These are phyloP conservation scores for Syzygium jambos DNA, from an alignment of 345 rosid genomes.

Conservation along the genomic window DNA sequence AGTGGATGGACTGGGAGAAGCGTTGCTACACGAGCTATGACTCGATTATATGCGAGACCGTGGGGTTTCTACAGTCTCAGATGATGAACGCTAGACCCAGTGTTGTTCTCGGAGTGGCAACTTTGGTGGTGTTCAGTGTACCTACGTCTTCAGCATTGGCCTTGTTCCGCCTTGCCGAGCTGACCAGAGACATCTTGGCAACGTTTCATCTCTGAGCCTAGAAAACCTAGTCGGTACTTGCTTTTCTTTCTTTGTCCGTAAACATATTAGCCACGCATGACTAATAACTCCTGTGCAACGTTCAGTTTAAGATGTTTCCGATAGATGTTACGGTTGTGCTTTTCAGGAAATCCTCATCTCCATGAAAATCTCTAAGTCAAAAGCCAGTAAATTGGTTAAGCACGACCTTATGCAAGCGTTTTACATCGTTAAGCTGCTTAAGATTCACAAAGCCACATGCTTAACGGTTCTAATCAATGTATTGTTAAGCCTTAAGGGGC, in stretches of 20 bases:
- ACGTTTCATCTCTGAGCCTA: neutral
- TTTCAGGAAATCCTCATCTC: neutral
- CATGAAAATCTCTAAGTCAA: neutral
- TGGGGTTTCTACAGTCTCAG: conserved; percentile 29
- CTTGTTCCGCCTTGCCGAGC: neutral
- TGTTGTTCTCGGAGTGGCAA: conserved; percentile 23
- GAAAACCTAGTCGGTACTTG: neutral
- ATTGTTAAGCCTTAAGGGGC: neutral
- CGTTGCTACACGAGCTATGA: conserved; percentile 10
- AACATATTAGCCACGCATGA: neutral
- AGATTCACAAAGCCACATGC: neutral
- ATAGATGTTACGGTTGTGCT: neutral
- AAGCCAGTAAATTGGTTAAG: neutral
- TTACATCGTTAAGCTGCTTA: neutral
- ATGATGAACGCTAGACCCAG: conserved; percentile 37
- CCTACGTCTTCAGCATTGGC: conserved; percentile 9
- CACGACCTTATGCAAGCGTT: neutral
- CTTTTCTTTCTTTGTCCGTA: neutral
- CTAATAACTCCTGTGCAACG: neutral
- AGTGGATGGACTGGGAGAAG: conserved; percentile 54
- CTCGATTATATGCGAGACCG: conserved; percentile 12
- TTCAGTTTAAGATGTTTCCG: neutral
- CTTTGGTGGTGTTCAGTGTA: conserved; percentile 7
- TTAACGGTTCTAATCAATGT: neutral
- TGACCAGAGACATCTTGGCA: neutral